Evolutionary conservation across 306 rosid genomes (phyloP), one percentile per base, ranked within the genome.

Genomic region (Oemleria cerasiformis): DNA sequence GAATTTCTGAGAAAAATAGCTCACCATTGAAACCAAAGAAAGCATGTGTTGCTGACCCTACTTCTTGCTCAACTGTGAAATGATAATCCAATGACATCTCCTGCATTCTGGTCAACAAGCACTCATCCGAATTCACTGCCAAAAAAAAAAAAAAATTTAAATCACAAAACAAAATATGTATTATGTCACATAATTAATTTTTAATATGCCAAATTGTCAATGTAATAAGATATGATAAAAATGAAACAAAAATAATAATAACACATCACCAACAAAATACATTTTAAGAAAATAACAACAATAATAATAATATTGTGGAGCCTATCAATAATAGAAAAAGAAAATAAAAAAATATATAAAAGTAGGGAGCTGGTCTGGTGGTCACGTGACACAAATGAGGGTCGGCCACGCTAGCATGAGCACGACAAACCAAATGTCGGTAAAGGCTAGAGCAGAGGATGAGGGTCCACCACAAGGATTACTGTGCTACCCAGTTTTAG

Each of bases 61-160:
- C 99, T 92, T 95, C 99, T 92, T 95, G 99, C 74, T 95, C 99
- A 40, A 95, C 97, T 5, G 82, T 95, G 84, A 95, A 95, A 88
- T 95, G 99, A 80, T 95, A 95, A 84, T 95, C 97, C 82, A 95
- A 51, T 4, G 97, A 91, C 99, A 95, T 95, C 87, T 95, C 99
- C 83, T 95, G 99, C 99, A 95, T 95, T 73, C 99, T 92, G 68
- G 99, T 89, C 82, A 95, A 71, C 61, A 95, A 43, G 83, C 99
- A 95, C 63, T 95, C 99, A 30, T 95, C 51, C 9, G 97, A 34
- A 81, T 95, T 95, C 80, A 95, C 99, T 95, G 88, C 68, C 78
- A 63, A 5, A 55, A 23, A 25, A 51, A 59, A 61, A 15, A 9
- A 34, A 34, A 30, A n/a, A n/a, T n/a, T 25, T 25, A 30, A 4